A percentile compares a stretch with the other conserved stretches of the same genome.
Evolutionary conservation across 768 basidiomycete genomes (phyloP).

Genomic region (Kwoniella shandongensis): DNA sequence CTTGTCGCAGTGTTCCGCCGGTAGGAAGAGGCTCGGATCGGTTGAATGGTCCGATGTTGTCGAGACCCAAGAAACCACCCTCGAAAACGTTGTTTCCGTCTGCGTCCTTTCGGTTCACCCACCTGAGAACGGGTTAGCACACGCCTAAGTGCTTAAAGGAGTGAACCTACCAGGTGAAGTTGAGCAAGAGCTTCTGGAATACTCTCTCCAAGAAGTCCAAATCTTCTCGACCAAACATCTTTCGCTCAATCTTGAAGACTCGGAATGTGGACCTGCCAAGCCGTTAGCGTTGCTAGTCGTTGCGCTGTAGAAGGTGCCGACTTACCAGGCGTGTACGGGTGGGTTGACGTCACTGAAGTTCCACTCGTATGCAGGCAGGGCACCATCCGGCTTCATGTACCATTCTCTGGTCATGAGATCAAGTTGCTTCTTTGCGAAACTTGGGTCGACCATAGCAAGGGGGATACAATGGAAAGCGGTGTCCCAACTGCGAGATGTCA

Average conservation of each 20-base stretch:
- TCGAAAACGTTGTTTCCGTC: conserved; percentile 96
- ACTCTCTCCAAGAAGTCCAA: conserved; percentile 91
- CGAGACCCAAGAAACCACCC: conserved; percentile 94
- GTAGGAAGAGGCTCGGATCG: conserved; percentile 95
- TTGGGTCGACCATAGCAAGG: conserved; percentile 88
- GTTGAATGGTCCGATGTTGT: conserved; percentile 98
- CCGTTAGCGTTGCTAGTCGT: not conserved
- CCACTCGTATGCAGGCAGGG: conserved; percentile 99
- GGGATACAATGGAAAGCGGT: conserved; percentile 99
- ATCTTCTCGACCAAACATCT: conserved; percentile 87
- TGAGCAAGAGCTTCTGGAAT: conserved; percentile 93
- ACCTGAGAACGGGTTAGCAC: conserved; percentile 66
- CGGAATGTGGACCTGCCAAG: conserved; percentile 67
- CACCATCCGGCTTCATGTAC: conserved; percentile 97
- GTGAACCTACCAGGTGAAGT: conserved; percentile 84
- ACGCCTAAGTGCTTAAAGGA: not conserved
- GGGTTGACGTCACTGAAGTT: conserved; percentile 98
- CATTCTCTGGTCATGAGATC: conserved; percentile 95
- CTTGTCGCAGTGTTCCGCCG: conserved; percentile 84
- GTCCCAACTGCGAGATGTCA: conserved; percentile 62
- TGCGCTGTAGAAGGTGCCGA: not conserved
- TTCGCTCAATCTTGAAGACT: conserved; percentile 98
- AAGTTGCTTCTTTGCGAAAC: conserved; percentile 95
- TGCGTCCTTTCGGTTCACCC: conserved; percentile 97
- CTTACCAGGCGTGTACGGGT: conserved; percentile 93